Percentiles rank a stretch among this genome's conserved stretches.
Conservation (phyloP, 139 green algal genomes). For the Pseudopediastrum boryanum region DNA sequence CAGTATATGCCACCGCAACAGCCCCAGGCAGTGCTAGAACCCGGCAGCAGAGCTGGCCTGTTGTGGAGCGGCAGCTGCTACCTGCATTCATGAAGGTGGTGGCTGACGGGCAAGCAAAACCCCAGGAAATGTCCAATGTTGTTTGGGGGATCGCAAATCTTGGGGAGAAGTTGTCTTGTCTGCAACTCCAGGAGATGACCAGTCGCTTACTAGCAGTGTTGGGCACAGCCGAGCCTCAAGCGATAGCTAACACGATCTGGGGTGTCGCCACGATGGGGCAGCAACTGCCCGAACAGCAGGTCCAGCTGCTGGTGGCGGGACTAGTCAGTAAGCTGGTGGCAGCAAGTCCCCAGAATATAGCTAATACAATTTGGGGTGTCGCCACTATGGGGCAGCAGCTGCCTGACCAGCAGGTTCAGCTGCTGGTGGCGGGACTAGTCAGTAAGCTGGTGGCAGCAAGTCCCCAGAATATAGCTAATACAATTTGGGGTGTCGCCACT, state of each 20-base stretch:
- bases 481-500: not conserved
- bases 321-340: not conserved
- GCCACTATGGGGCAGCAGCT: not conserved
- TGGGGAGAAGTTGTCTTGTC: too few species aligned
- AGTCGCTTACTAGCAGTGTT: too few species aligned
- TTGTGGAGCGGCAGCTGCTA: too few species aligned
- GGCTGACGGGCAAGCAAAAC: too few species aligned
- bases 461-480: not conserved
- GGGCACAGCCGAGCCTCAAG: too few species aligned
- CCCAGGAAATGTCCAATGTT: too few species aligned
- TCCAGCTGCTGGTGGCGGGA: not conserved
- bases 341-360: not conserved
- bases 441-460: not conserved
- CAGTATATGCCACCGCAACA: too few species aligned
- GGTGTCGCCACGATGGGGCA: not conserved
- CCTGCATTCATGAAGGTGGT: too few species aligned
- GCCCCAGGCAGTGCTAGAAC: too few species aligned
- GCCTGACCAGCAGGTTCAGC: not conserved
- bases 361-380: not conserved
- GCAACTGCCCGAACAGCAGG: not conserved
- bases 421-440: not conserved
- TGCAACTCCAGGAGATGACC: too few species aligned
- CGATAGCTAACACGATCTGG: not conserved
- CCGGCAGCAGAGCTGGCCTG: too few species aligned
- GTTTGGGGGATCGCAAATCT: too few species aligned